Conservation (phyloP, 73 alveolate species). For the Paramecium primaurelia region DNA sequence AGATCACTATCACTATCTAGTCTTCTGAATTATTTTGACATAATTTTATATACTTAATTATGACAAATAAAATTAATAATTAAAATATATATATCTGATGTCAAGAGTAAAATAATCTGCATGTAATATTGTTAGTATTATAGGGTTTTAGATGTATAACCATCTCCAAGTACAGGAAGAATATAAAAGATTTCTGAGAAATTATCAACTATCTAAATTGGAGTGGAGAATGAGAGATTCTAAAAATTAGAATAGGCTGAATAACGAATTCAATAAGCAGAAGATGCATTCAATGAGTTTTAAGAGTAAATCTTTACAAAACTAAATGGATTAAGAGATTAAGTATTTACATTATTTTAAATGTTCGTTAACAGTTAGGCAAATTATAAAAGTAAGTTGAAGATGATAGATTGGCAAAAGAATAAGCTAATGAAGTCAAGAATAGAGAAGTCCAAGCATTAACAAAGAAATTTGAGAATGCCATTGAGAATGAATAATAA, state of each 20-base stretch:
- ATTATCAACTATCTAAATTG: conserved; percentile 32
- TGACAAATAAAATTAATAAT: background rate
- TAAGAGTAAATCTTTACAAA: conserved; percentile 57
- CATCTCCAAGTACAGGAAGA: conserved; percentile 43
- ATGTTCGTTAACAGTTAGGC: conserved; percentile 33
- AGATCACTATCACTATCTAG: background rate
- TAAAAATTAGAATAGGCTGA: conserved; percentile 62
- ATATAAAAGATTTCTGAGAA: conserved; percentile 54
- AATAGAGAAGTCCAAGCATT: conserved; percentile 62
- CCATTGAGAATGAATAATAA: conserved; percentile 63
- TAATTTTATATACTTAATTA: background rate
- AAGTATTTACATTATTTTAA: background rate
- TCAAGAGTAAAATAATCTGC: conserved; percentile 2
- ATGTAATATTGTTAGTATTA: background rate
- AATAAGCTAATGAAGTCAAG: conserved; percentile 59
- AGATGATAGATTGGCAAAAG: conserved; percentile 68
- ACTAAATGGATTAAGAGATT: conserved; percentile 52
- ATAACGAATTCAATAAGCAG: conserved; percentile 60
- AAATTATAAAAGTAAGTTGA: conserved; percentile 62
- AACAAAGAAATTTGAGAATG: conserved; percentile 53
- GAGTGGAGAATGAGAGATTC: conserved; percentile 52
- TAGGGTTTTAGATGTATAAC: background rate
- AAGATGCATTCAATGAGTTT: conserved; percentile 67
- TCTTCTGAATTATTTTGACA: background rate
- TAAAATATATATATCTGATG: background rate